Base-by-base conservation (phyloP, 345 rosid species). In the Ceriops zippeliana region DNA sequence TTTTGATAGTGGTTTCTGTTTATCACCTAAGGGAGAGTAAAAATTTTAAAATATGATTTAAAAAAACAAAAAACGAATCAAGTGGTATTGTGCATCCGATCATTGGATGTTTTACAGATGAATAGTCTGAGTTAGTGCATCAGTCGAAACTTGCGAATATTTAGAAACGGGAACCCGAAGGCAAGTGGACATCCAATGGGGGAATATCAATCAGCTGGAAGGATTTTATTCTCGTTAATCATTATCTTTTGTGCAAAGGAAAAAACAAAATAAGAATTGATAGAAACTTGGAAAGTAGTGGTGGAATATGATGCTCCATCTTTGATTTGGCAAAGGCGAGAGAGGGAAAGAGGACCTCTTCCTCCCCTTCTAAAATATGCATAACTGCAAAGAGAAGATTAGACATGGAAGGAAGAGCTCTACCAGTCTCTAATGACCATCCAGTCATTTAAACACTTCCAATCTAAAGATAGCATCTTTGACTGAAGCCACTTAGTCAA, bases 191-290 rank as follows among this genome's bases (percentile, higher is more conserved):
- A 2, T 13, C 49, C 49, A 3, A 13, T 15, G 16, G 49, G 19
- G 61, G 56, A 28, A 59, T 53, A 54, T 58, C 51, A 70, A 68
- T 76, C 76, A 62, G 53, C 53, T 30, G 30, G 22, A 34, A 61
- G 63, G 75, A 73, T 82, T 61, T 52, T 68, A 66, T 71, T 42
- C 62, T 22, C 0, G 51, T 56, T 68, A 75, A 72, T 56, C 24
- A 6, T 16, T 64, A 67, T 67, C 72, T 60, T 71, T 54, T 73
- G 64, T 53, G 64, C 61, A 61, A 69, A 77, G 59, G 22, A 61
- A 53, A 34, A 35, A 8, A 70, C 63, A 68, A 17, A 28, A 49
- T 11, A 26, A 42, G 17, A 42, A 13, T 42, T 42, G 17, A 11
- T 13, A 0, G 4, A 15, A 42, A 42, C 17, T 47, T 68, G 63